phyloP scores from a whole-genome alignment of 495 filamentous ascomycete genomes.

The Podospora pseudopauciseta region DNA sequence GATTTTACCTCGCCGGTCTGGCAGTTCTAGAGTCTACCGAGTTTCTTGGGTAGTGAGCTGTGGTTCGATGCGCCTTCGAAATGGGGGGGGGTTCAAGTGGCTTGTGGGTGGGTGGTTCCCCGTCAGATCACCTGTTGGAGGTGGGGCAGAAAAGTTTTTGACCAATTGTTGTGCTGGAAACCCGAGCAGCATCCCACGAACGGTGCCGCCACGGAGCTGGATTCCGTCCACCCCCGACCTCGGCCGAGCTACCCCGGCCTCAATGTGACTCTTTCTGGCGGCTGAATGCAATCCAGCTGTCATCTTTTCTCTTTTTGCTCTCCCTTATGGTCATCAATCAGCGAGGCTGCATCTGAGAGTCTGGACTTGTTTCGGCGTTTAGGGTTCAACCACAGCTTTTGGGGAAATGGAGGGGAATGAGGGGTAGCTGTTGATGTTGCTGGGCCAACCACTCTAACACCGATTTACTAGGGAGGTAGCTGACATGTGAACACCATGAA shows the following conservation, averaged over 20 bases:
- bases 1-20: neutral
- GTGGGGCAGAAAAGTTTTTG: conserved; percentile 18
- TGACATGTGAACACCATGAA: neutral
- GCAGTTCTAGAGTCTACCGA: conserved; percentile 5
- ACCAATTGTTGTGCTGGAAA: neutral
- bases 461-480: neutral
- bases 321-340: neutral
- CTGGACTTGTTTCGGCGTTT: neutral
- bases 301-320: neutral
- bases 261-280: neutral
- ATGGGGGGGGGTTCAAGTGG: neutral
- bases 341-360: neutral
- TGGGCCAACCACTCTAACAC: neutral
- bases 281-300: conserved; percentile 1
- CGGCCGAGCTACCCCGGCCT: conserved; percentile 17
- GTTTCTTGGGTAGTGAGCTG: neutral
- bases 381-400: neutral
- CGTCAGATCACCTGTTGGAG: neutral
- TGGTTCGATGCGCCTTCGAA: neutral
- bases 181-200: neutral
- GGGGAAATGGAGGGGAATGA: neutral
- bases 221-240: conserved; percentile 16
- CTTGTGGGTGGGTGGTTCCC: neutral
- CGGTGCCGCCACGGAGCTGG: conserved; percentile 7
- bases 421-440: neutral